phyloP scores from a whole-genome alignment of 306 rosid genomes.

The Cotoneaster glaucophyllus region DNA sequence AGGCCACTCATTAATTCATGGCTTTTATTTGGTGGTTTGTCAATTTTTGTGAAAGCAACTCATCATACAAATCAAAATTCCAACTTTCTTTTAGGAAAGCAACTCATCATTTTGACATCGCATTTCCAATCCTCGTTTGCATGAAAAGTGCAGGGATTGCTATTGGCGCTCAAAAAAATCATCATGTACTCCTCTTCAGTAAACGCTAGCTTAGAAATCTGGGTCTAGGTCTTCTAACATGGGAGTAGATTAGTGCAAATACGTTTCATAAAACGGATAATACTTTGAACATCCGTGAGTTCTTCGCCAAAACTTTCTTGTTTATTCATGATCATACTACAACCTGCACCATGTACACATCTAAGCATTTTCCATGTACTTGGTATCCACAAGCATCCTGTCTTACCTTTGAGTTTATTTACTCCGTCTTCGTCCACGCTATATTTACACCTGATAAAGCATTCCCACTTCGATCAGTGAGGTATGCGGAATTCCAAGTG shows the following conservation, averaged over 20 bases:
- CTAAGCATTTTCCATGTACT: not conserved
- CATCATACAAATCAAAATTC: not conserved
- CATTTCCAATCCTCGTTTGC: not conserved
- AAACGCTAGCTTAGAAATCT: not conserved
- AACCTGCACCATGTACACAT: not conserved
- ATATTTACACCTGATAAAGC: slow-evolving; percentile 2
- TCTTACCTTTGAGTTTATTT: not conserved
- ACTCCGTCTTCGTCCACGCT: not conserved
- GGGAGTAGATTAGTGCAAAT: not conserved
- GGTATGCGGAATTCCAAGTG: slow-evolving; percentile 9
- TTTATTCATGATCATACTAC: not conserved
- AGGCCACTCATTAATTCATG: not conserved
- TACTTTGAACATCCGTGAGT: not conserved
- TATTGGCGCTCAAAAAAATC: not conserved
- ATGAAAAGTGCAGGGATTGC: not conserved
- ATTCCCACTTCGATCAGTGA: slow-evolving; percentile 17
- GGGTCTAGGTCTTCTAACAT: not conserved
- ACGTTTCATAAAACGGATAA: not conserved
- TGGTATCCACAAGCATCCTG: not conserved
- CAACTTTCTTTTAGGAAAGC: no score
- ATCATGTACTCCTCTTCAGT: not conserved
- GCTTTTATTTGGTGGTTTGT: not conserved
- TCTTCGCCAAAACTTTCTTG: not conserved
- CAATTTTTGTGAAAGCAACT: not conserved
- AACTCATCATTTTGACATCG: no score